Evolutionary conservation across 2,329 filamentous ascomycete genomes (phyloP), one percentile per base, ranked within the genome.

Genomic region (Pestalotiopsis sp.): DNA sequence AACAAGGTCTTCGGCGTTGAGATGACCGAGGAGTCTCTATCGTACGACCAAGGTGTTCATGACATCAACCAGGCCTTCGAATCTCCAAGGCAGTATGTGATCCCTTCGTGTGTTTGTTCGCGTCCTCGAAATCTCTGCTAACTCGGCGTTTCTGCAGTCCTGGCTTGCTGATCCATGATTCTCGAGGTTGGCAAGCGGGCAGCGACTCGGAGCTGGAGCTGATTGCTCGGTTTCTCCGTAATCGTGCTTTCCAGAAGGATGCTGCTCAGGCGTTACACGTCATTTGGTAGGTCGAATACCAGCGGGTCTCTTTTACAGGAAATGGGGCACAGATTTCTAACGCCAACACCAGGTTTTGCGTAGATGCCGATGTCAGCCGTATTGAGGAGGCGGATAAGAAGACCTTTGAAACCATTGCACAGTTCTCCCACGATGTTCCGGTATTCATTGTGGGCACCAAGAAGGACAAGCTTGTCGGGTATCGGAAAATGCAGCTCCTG

Each of bases 131-230:
- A 48, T n/a, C 1, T 14, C 3, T n/a, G 7, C 40, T 48, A 48
- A 48, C 40, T 48, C 14, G 4, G 4, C 4, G 7, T 9, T 6
- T n/a, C n/a, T 48, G 40, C 13, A 66, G 71, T 17, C 74, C 73
- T 3, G 74, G 74, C 13, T 68, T 76, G 20, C 73, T 76, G 39
- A 72, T 76, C 44, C 74, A 76, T 24, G 74, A 76, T 57, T 76
- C 74, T 13, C 68, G 73, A 38, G 74, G 74, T 2, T 75, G 75
- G 26, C 71, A 75, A 60, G 72, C 72, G 2, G 74, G 73, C 2
- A 69, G 73, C 11, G 71, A 65, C 9, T 71, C 71, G 60, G 73
- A 75, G 6, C 66, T 75, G 1, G 60, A 71, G 11, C 70, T 72
- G 3, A 67, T 76, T 38, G 73, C 75, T 64, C 69, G 65, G 38